Conservation (phyloP, 2,329 filamentous ascomycete genomes). For the Pestalotiopsis sp. region DNA sequence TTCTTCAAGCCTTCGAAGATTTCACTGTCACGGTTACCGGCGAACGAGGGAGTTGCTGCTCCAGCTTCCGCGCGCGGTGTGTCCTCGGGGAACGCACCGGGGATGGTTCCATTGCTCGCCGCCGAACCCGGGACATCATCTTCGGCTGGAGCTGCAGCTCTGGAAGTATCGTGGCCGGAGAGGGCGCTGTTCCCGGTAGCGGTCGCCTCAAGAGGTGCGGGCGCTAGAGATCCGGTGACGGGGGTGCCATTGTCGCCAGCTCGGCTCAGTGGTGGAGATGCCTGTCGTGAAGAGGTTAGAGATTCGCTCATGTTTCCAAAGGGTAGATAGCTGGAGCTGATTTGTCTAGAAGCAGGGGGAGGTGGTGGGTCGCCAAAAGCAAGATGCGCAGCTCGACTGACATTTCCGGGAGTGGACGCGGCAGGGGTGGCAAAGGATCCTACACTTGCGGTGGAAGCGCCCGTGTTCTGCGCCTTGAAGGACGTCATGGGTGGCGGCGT, state of each 20-base stretch:
- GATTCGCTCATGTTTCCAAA: slow-evolving; percentile 70
- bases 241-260: slow-evolving; percentile 43
- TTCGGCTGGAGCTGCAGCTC: slow-evolving; percentile 28
- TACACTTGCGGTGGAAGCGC: slow-evolving; percentile 55
- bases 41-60: slow-evolving; percentile 28
- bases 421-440: slow-evolving; percentile 57
- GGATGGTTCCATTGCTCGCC: slow-evolving; percentile 40
- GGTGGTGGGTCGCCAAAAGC: slow-evolving; percentile 60
- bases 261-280: slow-evolving; percentile 72
- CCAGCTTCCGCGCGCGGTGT: slow-evolving; percentile 22
- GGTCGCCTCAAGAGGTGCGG: slow-evolving; percentile 40
- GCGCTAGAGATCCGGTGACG: slow-evolving; percentile 26
- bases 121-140: slow-evolving; percentile 25
- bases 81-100: slow-evolving; percentile 57
- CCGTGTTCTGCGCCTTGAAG: slow-evolving; percentile 65
- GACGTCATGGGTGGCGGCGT: slow-evolving; percentile 53
- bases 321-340: slow-evolving; percentile 76
- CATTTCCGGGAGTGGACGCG: slow-evolving; percentile 59
- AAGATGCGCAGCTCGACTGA: slow-evolving; percentile 64
- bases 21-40: slow-evolving; percentile 39
- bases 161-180: slow-evolving; percentile 34
- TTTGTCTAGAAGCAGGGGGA: slow-evolving; percentile 74
- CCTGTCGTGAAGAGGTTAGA: slow-evolving; percentile 75
- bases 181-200: slow-evolving; percentile 38
- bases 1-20: slow-evolving; percentile 53